phyloP scores from a whole-genome alignment of 345 rosid genomes.

The Bruguiera sexangula region DNA sequence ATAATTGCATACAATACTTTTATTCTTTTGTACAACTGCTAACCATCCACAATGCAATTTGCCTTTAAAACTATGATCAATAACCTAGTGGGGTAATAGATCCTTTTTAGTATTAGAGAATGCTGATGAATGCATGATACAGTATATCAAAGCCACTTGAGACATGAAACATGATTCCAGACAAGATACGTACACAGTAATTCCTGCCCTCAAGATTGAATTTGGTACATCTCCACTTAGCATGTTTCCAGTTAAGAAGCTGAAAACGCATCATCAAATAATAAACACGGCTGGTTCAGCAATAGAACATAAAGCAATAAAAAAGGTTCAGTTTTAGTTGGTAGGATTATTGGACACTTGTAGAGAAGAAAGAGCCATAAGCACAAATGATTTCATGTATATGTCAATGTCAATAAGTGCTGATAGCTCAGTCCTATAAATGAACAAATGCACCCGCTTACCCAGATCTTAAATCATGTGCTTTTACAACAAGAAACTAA shows the following conservation, averaged over 20 bases:
- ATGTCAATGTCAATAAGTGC: too few species aligned
- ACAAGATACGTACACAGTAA: conserved; percentile 31
- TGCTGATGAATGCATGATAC: too few species aligned
- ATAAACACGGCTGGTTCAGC: not conserved
- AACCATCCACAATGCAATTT: too few species aligned
- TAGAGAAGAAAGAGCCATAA: not conserved
- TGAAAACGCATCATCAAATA: conserved; percentile 12
- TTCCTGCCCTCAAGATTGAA: conserved; percentile 36
- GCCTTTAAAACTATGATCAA: too few species aligned
- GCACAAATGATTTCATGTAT: too few species aligned
- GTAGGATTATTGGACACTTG: not conserved
- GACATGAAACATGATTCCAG: conserved; percentile 2
- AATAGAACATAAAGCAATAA: not conserved
- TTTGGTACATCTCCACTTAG: conserved; percentile 36
- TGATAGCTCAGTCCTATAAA: not conserved
- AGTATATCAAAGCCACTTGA: too few species aligned
- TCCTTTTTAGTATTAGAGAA: too few species aligned
- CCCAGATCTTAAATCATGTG: not conserved
- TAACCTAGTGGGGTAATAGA: too few species aligned
- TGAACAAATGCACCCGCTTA: not conserved
- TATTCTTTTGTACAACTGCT: too few species aligned
- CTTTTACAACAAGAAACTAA: not conserved
- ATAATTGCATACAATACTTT: too few species aligned
- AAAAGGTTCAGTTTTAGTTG: not conserved
- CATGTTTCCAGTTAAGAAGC: conserved; percentile 39